Conservation (phyloP, 208 protist species). For the Zelonia costaricensis region DNA sequence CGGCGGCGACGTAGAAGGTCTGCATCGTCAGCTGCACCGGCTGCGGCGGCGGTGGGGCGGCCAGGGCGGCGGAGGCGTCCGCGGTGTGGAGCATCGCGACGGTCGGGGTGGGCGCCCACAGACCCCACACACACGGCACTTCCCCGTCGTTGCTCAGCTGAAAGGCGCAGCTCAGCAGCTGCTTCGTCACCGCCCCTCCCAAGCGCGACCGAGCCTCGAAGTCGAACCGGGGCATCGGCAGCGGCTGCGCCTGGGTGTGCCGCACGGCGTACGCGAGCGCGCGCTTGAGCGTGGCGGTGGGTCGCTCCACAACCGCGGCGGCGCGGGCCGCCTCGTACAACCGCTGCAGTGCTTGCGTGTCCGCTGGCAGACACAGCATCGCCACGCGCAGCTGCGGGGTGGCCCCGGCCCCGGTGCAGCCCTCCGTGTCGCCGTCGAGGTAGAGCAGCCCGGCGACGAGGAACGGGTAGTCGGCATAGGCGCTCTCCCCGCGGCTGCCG, state of each 20-base stretch:
- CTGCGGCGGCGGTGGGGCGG: constrained; percentile 11
- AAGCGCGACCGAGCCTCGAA: constrained; percentile 9
- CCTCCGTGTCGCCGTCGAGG: constrained; percentile 8
- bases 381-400: constrained; percentile 23
- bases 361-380: constrained; percentile 29
- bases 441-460: constrained; percentile 39
- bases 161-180: constrained; percentile 34
- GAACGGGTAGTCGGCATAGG: constrained; percentile 33
- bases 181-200: constrained; percentile 21
- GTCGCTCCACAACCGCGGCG: neutral
- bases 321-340: constrained; percentile 14
- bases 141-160: constrained; percentile 49
- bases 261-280: constrained; percentile 23
- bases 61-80: neutral
- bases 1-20: constrained; percentile 36
- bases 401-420: neutral
- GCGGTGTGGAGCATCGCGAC: neutral
- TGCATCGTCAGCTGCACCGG: constrained; percentile 39
- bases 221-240: constrained; percentile 32
- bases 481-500: constrained; percentile 32
- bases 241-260: constrained; percentile 16
- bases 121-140: constrained; percentile 40
- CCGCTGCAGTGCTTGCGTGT: constrained; percentile 12
- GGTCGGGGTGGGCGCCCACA: constrained; percentile 27
- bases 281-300: constrained; percentile 9